Percentiles rank a stretch among this genome's conserved stretches.
Conservation (phyloP, 306 rosid genomes). For the Pterocarpus santalinus region DNA sequence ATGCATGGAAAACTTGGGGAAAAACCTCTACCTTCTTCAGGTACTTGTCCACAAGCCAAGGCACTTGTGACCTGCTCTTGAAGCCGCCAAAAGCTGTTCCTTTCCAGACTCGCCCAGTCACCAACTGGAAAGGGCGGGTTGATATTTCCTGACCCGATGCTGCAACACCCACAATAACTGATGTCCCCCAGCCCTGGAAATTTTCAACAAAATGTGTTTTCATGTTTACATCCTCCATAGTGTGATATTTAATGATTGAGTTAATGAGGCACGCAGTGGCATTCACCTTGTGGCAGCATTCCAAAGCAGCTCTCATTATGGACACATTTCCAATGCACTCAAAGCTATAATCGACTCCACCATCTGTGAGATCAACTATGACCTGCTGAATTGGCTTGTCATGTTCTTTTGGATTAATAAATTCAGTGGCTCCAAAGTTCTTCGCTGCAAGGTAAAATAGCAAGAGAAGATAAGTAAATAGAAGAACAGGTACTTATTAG, state of each 20-base stretch:
- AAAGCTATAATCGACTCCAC: constrained; percentile 94
- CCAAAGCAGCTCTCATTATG: constrained; percentile 89
- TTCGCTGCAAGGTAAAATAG: constrained; percentile 71
- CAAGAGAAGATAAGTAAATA: constrained; percentile 21
- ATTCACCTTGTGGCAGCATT: constrained; percentile 89
- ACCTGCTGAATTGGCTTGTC: constrained; percentile 93
- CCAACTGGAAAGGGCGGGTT: constrained; percentile 94
- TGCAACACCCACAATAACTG: constrained; percentile 94
- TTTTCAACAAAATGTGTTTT: constrained; percentile 26
- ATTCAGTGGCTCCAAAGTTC: constrained; percentile 85
- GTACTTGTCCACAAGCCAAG: constrained; percentile 97
- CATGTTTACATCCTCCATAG: constrained; percentile 10
- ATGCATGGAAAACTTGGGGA: constrained; percentile 7
- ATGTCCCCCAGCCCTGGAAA: constrained; percentile 93
- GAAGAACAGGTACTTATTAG: constrained; percentile 4
- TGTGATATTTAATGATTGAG: constrained; percentile 32
- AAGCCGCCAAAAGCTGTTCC: constrained; percentile 98
- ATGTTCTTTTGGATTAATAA: constrained; percentile 91
- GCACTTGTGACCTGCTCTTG: constrained; percentile 97
- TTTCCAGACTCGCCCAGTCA: constrained; percentile 95
- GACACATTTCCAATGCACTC: constrained; percentile 97
- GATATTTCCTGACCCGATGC: constrained; percentile 96
- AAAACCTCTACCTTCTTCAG: constrained; percentile 77
- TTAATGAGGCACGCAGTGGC: constrained; percentile 13
- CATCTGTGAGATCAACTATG: constrained; percentile 82